Conservation (phyloP, 169 alveolate species). For the Ichthyophthirius multifiliis region DNA sequence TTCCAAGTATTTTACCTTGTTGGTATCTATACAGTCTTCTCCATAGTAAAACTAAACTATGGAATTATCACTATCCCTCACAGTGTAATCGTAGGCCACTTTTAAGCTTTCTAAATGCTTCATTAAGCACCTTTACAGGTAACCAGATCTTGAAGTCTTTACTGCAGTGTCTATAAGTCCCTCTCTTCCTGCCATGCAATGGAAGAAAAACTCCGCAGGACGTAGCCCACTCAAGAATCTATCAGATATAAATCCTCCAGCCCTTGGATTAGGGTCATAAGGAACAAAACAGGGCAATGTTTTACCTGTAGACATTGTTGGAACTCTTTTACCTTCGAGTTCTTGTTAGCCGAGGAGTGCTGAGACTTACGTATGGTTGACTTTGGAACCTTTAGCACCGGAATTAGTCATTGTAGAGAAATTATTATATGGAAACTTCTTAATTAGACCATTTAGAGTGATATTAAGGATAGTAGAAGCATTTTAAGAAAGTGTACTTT, state of each 20-base stretch:
- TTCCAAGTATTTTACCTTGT: slow-evolving; percentile 88
- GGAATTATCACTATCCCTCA: slow-evolving; percentile 94
- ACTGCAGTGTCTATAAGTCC: slow-evolving; percentile 99
- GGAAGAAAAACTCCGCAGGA: slow-evolving; percentile 98
- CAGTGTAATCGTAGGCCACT: slow-evolving; percentile 97
- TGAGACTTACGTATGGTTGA: slow-evolving; percentile 93
- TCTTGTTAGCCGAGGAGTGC: slow-evolving; percentile 95
- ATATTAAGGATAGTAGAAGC: slow-evolving; percentile 33
- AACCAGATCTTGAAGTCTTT: slow-evolving; percentile 97
- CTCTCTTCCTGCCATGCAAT: slow-evolving; percentile 99
- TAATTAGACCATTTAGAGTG: slow-evolving; percentile 63
- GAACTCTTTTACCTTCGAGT: slow-evolving; percentile 96
- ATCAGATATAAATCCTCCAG: slow-evolving; percentile 96
- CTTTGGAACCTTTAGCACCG: slow-evolving; percentile 97
- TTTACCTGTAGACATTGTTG: slow-evolving; percentile 93
- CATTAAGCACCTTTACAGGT: slow-evolving; percentile 96
- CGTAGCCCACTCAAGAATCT: slow-evolving; percentile 96
- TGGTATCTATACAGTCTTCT: slow-evolving; percentile 96
- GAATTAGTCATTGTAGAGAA: slow-evolving; percentile 97
- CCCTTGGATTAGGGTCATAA: slow-evolving; percentile 95
- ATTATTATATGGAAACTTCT: slow-evolving; percentile 93
- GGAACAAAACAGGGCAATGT: slow-evolving; percentile 94
- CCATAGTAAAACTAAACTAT: slow-evolving; percentile 97
- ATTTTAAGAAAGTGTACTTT: slow-evolving; percentile 25
- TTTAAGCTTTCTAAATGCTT: slow-evolving; percentile 94